Percentiles rank a stretch among this genome's conserved stretches.
Conservation (phyloP, 148 eudicot species). For the Spergularia bocconei region DNA sequence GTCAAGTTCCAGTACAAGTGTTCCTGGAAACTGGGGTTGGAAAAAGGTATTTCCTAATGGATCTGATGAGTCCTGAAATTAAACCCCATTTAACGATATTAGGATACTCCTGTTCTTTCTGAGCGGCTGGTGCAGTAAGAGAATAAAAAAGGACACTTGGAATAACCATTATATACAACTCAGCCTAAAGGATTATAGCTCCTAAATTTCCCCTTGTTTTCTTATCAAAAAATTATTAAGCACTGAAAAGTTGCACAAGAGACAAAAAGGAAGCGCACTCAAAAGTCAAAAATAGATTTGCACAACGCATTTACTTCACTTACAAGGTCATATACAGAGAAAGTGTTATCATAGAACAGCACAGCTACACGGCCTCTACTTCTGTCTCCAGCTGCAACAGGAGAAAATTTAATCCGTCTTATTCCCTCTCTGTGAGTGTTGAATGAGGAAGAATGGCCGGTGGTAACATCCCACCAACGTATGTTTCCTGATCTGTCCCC, state of each 20-base stretch:
- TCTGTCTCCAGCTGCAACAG: constrained; percentile 88
- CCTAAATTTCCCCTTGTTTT: constrained; percentile 7
- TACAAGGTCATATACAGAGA: constrained; percentile 95
- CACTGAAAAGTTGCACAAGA: not conserved
- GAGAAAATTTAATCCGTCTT: constrained; percentile 93
- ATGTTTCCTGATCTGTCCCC: constrained; percentile 96
- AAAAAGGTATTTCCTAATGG: constrained; percentile 85
- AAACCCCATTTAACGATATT: not conserved
- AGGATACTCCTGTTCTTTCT: not conserved
- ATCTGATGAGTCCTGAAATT: constrained; percentile 84
- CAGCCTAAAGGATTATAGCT: not conserved
- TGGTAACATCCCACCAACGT: constrained; percentile 99
- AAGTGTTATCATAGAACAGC: constrained; percentile 84
- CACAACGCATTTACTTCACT: constrained; percentile 26
- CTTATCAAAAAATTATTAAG: not conserved
- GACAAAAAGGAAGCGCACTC: constrained; percentile 8
- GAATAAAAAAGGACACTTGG: not conserved
- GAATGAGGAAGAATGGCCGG: constrained; percentile 95
- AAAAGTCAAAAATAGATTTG: not conserved
- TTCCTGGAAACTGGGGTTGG: constrained; percentile 94
- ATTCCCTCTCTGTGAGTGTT: constrained; percentile 95
- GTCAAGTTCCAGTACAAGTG: constrained; percentile 95
- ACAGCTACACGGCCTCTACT: constrained; percentile 97
- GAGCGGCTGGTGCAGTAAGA: not conserved
- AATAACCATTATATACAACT: not conserved